Percentiles rank a stretch among this genome's conserved stretches.
Evolutionary conservation across 2,329 filamentous ascomycete genomes (phyloP).

Genomic region (Diaporthe australafricana): DNA sequence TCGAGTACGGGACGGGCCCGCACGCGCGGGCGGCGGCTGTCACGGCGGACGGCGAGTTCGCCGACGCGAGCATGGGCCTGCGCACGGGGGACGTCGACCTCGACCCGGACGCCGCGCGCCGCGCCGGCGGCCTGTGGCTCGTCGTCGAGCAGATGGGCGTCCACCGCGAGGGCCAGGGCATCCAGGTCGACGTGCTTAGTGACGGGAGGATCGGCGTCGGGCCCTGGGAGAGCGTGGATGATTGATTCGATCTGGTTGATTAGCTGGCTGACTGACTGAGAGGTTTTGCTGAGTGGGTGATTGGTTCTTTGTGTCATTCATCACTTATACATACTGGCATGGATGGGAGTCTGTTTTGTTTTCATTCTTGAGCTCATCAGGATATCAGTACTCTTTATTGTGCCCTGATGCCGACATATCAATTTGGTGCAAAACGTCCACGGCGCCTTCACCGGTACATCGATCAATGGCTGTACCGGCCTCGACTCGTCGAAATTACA

Average conservation of each 20-base stretch:
- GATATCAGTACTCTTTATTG: not conserved
- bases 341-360: constrained; percentile 5
- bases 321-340: constrained; percentile 7
- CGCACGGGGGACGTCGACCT: constrained; percentile 81
- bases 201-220: constrained; percentile 50
- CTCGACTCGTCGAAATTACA: not conserved
- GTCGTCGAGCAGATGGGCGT: constrained; percentile 83
- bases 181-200: constrained; percentile 55
- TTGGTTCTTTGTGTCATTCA: not conserved
- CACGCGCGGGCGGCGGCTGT: constrained; percentile 73
- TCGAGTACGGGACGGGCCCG: constrained; percentile 80
- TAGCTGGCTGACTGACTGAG: not conserved
- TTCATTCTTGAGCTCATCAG: not conserved
- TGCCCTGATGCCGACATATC: not conserved
- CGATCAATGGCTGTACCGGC: not conserved
- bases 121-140: constrained; percentile 75
- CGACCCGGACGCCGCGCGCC: constrained; percentile 67
- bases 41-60: constrained; percentile 80
- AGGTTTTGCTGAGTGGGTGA: not conserved
- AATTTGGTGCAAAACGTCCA: not conserved
- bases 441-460: not conserved
- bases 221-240: constrained; percentile 49
- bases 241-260: constrained; percentile 7
- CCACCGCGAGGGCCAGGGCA: constrained; percentile 49
- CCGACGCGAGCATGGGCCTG: constrained; percentile 74